These are phyloP conservation scores for Gliomastix tumulicola DNA, from an alignment of 2,329 filamentous ascomycete genomes.

Conservation along the genomic window DNA sequence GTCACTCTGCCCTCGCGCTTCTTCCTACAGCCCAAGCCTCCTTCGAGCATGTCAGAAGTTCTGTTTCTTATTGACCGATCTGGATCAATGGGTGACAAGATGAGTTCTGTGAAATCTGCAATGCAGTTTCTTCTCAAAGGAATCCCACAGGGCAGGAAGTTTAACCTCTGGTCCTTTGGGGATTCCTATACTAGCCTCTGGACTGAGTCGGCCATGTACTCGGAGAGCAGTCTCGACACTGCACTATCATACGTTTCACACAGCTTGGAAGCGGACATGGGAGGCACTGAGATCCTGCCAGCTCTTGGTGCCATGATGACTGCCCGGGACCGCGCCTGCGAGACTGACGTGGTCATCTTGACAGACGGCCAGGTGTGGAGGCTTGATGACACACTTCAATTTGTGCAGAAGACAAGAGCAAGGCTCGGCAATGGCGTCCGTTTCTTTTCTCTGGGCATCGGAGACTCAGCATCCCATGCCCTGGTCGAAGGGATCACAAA, in stretches of 20 bases:
- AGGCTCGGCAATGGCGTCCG: constrained; percentile 25
- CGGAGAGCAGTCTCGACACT: not conserved
- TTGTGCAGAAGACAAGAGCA: constrained; percentile 1
- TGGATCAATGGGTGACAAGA: constrained; percentile 36
- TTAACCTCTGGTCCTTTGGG: constrained; percentile 38
- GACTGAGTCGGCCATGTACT: constrained; percentile 1
- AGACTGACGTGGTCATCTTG: constrained; percentile 4
- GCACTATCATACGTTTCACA: constrained; percentile 2
- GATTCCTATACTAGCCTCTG: not conserved
- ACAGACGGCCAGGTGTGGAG: constrained; percentile 4
- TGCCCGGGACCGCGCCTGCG: constrained; percentile 1
- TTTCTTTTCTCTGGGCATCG: constrained; percentile 52
- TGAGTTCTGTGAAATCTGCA: constrained; percentile 37
- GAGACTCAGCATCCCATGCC: constrained; percentile 43
- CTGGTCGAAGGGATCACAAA: constrained; percentile 52
- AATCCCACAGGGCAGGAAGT: constrained; percentile 22
- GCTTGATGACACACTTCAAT: constrained; percentile 2
- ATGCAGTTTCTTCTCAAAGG: constrained; percentile 52
- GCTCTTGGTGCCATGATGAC: not conserved
- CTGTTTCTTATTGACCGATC: constrained; percentile 18
- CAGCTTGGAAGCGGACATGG: constrained; percentile 4
- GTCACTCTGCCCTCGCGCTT: not conserved
- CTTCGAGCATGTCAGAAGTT: constrained; percentile 1
- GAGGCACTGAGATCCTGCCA: constrained; percentile 4
- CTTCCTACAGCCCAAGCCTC: not conserved